Base-by-base conservation (phyloP, 2,329 filamentous ascomycete genomes). In the Fusarium cyanostomum region DNA sequence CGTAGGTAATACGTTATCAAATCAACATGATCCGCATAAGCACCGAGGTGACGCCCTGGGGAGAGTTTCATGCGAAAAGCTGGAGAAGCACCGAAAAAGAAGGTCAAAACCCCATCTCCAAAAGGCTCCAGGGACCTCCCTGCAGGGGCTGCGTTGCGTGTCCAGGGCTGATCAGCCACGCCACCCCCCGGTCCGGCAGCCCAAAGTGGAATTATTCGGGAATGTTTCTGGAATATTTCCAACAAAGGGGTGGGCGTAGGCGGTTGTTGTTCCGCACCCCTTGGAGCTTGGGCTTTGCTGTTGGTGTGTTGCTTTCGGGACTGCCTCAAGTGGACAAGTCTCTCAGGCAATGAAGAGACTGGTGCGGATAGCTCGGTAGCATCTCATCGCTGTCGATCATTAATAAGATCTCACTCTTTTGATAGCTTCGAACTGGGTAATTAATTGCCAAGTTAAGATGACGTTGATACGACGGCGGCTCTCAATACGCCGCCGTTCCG, bases 161-260 rank as follows among this genome's bases (percentile, higher is more conserved):
- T 51, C 35, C 50, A 52, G 33, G 52, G 43, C 45, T 44, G 48
- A 52, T 42, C 26, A 28, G 41, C 33, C 50, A 52, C 49, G 37
- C 16, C 37, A 46, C 37, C 51, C 67, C 67, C 59, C 58, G 53
- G 27, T 41, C 12, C n/a, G 12, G 11, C 15, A 33, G n/a, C 45
- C 46, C 27, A 41, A 56, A 59, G n/a, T 48, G 67, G 67, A 56
- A 70, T 31, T 10, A 51, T 70, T 70, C 67, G 38, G 58, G 67
- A 70, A 70, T 45, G 43, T 45, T 70, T 70, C 67, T 70, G 42
- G 67, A 70, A 70, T 34, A 38, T 51, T 61, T 38, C 65, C 52
- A 27, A 21, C 37, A 62, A 52, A 41, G 42, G 57, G 53, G 49
- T 56, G 54, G 50, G 56, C n/a, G 64, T 67, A 54, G 48, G 41